These are phyloP conservation scores for Trichoderma afroharzianum DNA, from an alignment of 2,329 filamentous ascomycete genomes.

Conservation along the genomic window DNA sequence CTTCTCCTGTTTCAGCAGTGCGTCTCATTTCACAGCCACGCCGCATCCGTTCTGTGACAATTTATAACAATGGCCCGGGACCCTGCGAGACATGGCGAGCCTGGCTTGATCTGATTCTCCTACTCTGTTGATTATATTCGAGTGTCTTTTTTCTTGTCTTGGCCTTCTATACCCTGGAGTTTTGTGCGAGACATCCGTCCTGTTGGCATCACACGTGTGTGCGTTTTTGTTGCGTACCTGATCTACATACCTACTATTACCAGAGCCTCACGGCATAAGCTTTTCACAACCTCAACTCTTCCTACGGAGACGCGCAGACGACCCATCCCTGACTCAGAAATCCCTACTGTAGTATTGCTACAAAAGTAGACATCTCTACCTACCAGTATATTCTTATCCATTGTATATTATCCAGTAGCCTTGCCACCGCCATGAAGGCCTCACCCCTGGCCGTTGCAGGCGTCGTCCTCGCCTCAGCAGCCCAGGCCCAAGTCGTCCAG, in stretches of 20 bases:
- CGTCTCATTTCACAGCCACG: conserved; percentile 13
- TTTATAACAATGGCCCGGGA: not conserved
- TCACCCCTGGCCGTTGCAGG: conserved; percentile 9
- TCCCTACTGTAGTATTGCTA: not conserved
- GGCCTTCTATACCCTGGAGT: not conserved
- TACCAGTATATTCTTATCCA: not conserved
- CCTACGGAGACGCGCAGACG: not conserved
- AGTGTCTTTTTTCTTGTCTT: not conserved
- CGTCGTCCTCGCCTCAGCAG: conserved; percentile 18
- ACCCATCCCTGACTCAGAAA: not conserved
- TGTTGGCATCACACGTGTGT: not conserved
- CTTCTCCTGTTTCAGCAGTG: conserved; percentile 9
- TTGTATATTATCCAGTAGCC: not conserved
- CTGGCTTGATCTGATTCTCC: not conserved
- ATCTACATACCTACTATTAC: not conserved
- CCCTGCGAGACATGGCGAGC: not conserved
- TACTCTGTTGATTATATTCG: not conserved
- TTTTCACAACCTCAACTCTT: not conserved
- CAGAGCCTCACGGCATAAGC: not conserved
- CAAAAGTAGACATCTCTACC: not conserved
- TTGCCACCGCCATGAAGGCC: conserved; percentile 12
- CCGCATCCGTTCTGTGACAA: not conserved
- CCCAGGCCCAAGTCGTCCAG: conserved; percentile 38
- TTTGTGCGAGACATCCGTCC: not conserved
- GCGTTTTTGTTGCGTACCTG: not conserved